Base-by-base conservation (phyloP, 495 filamentous ascomycete genomes). In the Trichoderma orchidacearum region DNA sequence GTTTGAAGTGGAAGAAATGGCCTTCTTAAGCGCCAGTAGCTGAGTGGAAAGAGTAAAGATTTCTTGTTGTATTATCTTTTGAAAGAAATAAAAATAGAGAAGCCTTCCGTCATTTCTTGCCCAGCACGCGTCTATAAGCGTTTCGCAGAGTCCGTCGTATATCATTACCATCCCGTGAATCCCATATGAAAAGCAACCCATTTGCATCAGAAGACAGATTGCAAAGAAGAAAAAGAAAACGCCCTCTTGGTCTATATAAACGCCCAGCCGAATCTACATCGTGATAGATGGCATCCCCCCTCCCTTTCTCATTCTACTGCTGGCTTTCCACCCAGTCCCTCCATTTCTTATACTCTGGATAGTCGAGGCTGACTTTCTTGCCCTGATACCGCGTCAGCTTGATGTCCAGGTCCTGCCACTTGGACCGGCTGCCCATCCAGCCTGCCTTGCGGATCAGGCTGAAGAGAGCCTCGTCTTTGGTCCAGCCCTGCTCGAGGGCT, bases 401-500 rank as follows among this genome's bases (percentile, higher is more conserved):
- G 62, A 95, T 76, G 32, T 86, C 81, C 30, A 93, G 82, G 56
- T 86, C 82, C 41, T 74, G 74, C 93, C 91, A 96, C 66, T 80
- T 71, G 60, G 83, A 75, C 70, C 72, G 79, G 59, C 73, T 68
- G 3, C 85, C 82, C 58, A 72, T 72, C 90, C 89, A 96, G 0
- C 91, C 91, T 0, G 90, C 92, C 75, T 96, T 96, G 55, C 90
- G 77, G 89, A 96, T 96, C 62, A 96, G 68, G 66, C 87, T 92
- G 32, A 87, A 77, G 23, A 97, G 62, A 2, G 90, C 89, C 75
- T 96, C 89, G 70, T 96, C 90, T 68, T 93, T 95, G 13, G 83
- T 89, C 93, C 93, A 98, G 21, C 87, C 89, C 68, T 98, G 93
- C 73, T 98, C 93, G 3, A 78, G 73, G 2, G 92, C 82, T 11